Evolutionary conservation across 345 rosid genomes (phyloP).

Genomic region (Salix udensis): DNA sequence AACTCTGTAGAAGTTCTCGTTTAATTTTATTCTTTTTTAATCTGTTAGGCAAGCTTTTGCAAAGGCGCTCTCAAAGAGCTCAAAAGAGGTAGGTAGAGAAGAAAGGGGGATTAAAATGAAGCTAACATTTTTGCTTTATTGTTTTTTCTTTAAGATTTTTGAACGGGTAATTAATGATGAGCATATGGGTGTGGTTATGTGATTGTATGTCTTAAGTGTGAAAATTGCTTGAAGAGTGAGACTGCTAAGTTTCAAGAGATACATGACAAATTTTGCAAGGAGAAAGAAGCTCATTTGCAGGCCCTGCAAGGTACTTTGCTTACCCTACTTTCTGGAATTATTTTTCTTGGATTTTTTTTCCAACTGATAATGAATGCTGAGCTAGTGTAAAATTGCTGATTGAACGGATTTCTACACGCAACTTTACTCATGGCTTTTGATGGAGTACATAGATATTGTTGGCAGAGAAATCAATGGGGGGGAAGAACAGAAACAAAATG

Average conservation of each 20-base stretch:
- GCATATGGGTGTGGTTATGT: neutral
- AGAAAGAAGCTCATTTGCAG: conserved; percentile 52
- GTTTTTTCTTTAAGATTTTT: neutral
- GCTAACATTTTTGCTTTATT: neutral
- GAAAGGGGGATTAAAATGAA: neutral
- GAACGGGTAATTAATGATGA: neutral
- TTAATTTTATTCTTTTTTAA: neutral
- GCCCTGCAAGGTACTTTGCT: conserved; percentile 47
- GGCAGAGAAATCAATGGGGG: too few relatives aligned
- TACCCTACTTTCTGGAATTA: neutral
- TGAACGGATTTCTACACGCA: neutral
- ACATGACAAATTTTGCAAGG: conserved; percentile 60
- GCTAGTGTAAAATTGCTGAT: neutral
- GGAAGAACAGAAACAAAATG: too few relatives aligned
- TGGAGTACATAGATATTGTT: neutral
- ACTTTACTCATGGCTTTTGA: neutral
- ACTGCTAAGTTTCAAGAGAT: conserved; percentile 58
- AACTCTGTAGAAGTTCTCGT: too few relatives aligned
- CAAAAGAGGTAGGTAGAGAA: conserved; percentile 62
- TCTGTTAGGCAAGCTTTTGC: conserved; percentile 55
- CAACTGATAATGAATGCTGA: neutral
- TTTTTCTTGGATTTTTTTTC: too few relatives aligned
- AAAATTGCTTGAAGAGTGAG: conserved; percentile 59
- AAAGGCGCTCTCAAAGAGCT: conserved; percentile 64
- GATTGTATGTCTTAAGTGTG: conserved; percentile 47